A percentile compares a stretch with the other conserved stretches of the same genome.
Evolutionary conservation across 768 basidiomycete genomes (phyloP).

Genomic region (Gautieria morchelliformis): DNA sequence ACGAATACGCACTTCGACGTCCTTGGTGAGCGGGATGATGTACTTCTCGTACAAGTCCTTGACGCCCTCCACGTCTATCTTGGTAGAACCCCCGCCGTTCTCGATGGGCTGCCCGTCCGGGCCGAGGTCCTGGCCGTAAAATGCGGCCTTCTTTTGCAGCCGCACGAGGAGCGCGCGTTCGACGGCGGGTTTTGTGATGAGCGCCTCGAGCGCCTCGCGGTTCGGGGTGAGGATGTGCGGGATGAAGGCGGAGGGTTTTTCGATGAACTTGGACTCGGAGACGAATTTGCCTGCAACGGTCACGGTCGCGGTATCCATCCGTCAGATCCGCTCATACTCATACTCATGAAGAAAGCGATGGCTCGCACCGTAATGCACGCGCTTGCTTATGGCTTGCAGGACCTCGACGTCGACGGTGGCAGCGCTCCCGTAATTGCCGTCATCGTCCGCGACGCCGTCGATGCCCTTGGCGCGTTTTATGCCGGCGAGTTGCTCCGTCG

Average conservation of each 20-base stretch:
- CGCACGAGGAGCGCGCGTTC: constrained; percentile 77
- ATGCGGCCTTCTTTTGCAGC: constrained; percentile 71
- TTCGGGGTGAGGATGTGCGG: constrained; percentile 84
- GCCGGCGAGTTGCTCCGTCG: constrained; percentile 56
- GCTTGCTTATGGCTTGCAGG: constrained; percentile 95
- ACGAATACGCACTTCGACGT: constrained; percentile 71
- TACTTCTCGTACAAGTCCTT: constrained; percentile 89
- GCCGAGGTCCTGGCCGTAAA: constrained; percentile 76
- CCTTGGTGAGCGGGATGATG: constrained; percentile 96
- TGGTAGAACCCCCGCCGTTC: constrained; percentile 33
- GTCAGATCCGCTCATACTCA: no score
- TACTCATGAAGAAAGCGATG: background rate
- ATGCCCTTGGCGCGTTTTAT: constrained; percentile 61
- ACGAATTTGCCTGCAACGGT: constrained; percentile 97
- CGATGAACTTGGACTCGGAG: constrained; percentile 92
- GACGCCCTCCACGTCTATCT: constrained; percentile 90
- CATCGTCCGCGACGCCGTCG: constrained; percentile 73
- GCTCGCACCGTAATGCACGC: constrained; percentile 88
- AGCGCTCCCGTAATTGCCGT: constrained; percentile 95
- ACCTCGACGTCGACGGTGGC: constrained; percentile 93
- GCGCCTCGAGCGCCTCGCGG: constrained; percentile 60
- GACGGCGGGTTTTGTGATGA: constrained; percentile 98
- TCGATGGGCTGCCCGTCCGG: constrained; percentile 48
- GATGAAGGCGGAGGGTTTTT: constrained; percentile 77
- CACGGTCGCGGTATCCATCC: no score